These are phyloP conservation scores for Geotrichum bryndzae DNA, from an alignment of 1,139 yeast species.

Conservation along the genomic window DNA sequence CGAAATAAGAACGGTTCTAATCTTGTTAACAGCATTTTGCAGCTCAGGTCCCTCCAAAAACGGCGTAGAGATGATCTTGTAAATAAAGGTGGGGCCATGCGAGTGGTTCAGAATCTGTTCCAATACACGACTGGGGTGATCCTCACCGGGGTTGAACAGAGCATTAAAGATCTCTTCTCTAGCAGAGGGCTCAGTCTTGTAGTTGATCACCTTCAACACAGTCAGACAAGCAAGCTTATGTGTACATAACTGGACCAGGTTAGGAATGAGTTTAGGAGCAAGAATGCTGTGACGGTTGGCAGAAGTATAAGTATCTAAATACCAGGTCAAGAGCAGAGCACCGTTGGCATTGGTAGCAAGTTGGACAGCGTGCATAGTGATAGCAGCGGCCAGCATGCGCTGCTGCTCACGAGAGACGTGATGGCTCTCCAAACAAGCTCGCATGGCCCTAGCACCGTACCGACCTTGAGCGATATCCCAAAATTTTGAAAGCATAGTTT, in stretches of 20 bases:
- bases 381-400: slow-evolving; percentile 69
- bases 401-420: slow-evolving; percentile 62
- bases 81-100: slow-evolving; percentile 81
- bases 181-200: slow-evolving; percentile 56
- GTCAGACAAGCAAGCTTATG: slow-evolving; percentile 86
- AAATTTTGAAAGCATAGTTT: slow-evolving; percentile 72
- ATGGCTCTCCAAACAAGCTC: slow-evolving; percentile 84
- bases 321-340: slow-evolving; percentile 86
- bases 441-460: slow-evolving; percentile 90
- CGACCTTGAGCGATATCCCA: slow-evolving; percentile 81
- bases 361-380: slow-evolving; percentile 71
- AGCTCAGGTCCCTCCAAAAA: slow-evolving; percentile 42
- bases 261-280: slow-evolving; percentile 56
- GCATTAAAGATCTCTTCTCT: slow-evolving; percentile 57
- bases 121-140: slow-evolving; percentile 37
- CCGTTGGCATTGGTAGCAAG: slow-evolving; percentile 84
- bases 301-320: slow-evolving; percentile 75
- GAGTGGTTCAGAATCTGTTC: slow-evolving; percentile 51
- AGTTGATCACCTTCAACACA: slow-evolving; percentile 67
- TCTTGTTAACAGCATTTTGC: slow-evolving; percentile 52
- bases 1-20: slow-evolving; percentile 55
- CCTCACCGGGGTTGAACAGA: slow-evolving; percentile 43
- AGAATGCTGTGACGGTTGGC: slow-evolving; percentile 51
- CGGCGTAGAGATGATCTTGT: slow-evolving; percentile 51
- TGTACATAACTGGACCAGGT: slow-evolving; percentile 61